phyloP scores from a whole-genome alignment of 768 basidiomycete genomes.

The Rhizopogon vesiculosus region DNA sequence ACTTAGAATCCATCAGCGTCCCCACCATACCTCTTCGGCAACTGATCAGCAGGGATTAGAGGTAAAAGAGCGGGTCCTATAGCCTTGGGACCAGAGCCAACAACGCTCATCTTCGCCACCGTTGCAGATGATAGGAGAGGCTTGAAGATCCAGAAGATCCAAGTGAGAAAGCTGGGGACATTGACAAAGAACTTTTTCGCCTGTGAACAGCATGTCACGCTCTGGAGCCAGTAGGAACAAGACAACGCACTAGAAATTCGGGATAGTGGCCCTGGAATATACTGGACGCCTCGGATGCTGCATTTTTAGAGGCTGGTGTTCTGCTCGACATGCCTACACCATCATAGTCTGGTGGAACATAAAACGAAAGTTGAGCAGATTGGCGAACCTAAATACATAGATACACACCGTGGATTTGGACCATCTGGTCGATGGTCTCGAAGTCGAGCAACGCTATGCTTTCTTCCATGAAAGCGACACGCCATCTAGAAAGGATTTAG shows the following conservation, averaged over 20 bases:
- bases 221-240: neutral
- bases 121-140: conserved; percentile 67
- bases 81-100: conserved; percentile 56
- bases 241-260: conserved; percentile 57
- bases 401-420: conserved; percentile 65
- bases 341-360: conserved; percentile 54
- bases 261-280: conserved; percentile 80
- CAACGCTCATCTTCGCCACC: conserved; percentile 77
- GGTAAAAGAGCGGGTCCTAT: conserved; percentile 59
- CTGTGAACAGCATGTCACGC: conserved; percentile 26
- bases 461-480: conserved; percentile 73
- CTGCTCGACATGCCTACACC: conserved; percentile 64
- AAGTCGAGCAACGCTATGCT: conserved; percentile 64
- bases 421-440: conserved; percentile 61
- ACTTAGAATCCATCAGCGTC: conserved; percentile 47
- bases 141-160: conserved; percentile 86
- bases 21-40: conserved; percentile 74
- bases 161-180: conserved; percentile 69
- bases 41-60: conserved; percentile 47
- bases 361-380: neutral
- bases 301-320: conserved; percentile 71
- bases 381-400: neutral
- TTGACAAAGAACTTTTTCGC: conserved; percentile 79
- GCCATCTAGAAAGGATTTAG: conserved; percentile 50
- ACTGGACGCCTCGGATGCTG: conserved; percentile 67